Conservation (phyloP, 148 eudicot genomes). For the Rhododendron ovatum region DNA sequence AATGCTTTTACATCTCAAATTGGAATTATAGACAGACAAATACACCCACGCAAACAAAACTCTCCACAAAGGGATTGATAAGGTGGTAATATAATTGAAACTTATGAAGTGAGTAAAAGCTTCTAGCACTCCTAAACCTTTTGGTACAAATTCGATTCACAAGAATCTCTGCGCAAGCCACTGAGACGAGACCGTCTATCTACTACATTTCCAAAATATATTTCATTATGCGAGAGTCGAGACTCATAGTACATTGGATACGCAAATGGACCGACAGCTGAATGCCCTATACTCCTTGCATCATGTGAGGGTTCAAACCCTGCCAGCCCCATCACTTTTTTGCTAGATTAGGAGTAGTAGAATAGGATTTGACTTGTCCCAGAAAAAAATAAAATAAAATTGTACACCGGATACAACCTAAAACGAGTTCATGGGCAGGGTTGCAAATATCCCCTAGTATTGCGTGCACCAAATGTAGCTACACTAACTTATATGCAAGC, state of each 20-base stretch:
- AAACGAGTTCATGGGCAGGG: background rate
- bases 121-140: background rate
- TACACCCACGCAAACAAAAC: no score
- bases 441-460: background rate
- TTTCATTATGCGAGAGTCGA: background rate
- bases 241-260: no score
- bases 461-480: background rate
- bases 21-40: no score
- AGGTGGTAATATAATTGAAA: background rate
- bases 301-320: no score
- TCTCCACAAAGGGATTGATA: background rate
- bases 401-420: background rate
- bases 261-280: no score
- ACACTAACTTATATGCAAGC: background rate
- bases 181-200: background rate
- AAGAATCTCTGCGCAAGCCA: background rate
- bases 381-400: no score
- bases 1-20: no score
- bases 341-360: no score
- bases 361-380: no score
- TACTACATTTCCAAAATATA: background rate
- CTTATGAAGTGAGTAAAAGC: background rate
- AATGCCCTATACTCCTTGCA: no score
- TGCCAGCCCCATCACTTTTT: no score
- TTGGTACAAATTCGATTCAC: background rate